These are phyloP conservation scores for Salix caprea DNA, from an alignment of 345 rosid genomes.

Conservation along the genomic window DNA sequence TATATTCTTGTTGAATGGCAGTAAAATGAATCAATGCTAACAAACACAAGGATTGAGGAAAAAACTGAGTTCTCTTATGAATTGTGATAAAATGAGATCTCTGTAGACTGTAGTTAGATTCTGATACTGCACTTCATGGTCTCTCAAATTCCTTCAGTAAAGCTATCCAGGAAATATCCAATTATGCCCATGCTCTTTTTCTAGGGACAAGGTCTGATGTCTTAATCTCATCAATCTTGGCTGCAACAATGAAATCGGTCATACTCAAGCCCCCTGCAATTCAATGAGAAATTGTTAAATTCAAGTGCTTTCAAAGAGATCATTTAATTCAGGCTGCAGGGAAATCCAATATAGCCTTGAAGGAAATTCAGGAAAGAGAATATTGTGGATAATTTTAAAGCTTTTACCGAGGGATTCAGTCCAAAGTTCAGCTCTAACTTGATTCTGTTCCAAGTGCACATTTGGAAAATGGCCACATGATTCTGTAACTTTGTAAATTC, in stretches of 20 bases:
- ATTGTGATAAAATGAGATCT: not conserved
- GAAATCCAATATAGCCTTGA: not conserved
- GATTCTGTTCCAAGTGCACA: constrained; percentile 66
- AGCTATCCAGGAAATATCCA: not conserved
- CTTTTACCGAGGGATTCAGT: constrained; percentile 64
- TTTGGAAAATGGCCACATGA: constrained; percentile 70
- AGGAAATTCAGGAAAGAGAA: not conserved
- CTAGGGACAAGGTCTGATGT: constrained; percentile 81
- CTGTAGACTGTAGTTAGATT: not conserved
- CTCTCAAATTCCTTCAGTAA: not conserved
- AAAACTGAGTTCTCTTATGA: not conserved
- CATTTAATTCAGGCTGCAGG: not conserved
- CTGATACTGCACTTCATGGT: not conserved
- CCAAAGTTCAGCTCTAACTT: constrained; percentile 85
- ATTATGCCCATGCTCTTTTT: constrained; percentile 80
- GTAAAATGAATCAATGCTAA: not conserved
- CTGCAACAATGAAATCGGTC: constrained; percentile 88
- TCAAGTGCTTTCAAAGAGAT: not conserved
- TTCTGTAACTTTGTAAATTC: constrained; percentile 61
- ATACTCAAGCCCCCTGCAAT: constrained; percentile 77
- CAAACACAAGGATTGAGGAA: not conserved
- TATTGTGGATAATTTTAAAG: no score
- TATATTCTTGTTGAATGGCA: not conserved
- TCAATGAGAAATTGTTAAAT: not conserved
- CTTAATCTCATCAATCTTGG: constrained; percentile 75